Base-by-base conservation (phyloP, 208 protist genomes). In the Trypanosoma melophagium region DNA sequence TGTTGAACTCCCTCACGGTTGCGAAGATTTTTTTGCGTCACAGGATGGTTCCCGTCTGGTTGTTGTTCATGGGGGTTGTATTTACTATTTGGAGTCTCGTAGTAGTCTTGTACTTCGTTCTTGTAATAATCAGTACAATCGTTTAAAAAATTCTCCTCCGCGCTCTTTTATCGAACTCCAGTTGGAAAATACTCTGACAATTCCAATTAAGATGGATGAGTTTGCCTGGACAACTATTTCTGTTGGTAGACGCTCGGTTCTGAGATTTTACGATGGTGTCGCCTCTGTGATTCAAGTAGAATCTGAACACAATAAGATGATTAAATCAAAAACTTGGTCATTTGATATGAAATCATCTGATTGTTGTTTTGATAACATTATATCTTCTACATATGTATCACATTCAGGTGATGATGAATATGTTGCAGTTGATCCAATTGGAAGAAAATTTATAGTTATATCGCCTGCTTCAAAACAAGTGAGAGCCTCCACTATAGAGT, bases 21-120 rank as follows among this genome's bases (percentile, higher is more conserved):
- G 70, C 22, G 80, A 89, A 52, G 74, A 72, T 14, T 89, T 89
- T 69, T 76, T 83, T 74, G 77, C 83, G 0, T 92, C 83, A 5
- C 69, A 72, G 2, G 61, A 70, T 64, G 82, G 80, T 31, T 60
- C 66, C 16, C 62, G 69, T 52, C 81, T 80, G 44, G 49, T 82
- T 14, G 67, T 87, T 56, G 76, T 89, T 56, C 68, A 80, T 59
- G 66, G 79, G 35, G 60, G 56, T 14, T 54, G 79, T 31, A 69
- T 83, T 31, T 80, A 76, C 49, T 83, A 80, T 55, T 56, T 44
- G 7, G 61, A 58, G 8, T 58, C 38, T 52, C 25, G 16, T n/a
- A 63, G 12, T 17, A 49, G 58, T 21, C 12, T 63, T 13, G 3
- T 40, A 51, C 4, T 40, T 35, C 16, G 38, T 25, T 63, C 2